Evolutionary conservation across 2,329 filamentous ascomycete species (phyloP).

Genomic region (Colletotrichum cereale): DNA sequence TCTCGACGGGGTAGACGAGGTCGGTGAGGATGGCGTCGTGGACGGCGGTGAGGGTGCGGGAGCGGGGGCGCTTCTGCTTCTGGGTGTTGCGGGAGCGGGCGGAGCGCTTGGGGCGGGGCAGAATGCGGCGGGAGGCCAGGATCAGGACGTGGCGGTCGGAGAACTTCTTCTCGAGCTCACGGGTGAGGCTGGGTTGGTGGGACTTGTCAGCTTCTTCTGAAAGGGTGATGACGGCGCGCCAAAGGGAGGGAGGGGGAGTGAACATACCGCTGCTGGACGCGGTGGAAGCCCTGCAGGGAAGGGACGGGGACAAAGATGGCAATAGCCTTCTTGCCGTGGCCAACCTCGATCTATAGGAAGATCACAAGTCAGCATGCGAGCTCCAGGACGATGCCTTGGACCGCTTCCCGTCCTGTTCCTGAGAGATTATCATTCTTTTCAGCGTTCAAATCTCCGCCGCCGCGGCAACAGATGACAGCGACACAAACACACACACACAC

Average conservation of each 20-base stretch:
- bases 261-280: slow-evolving; percentile 98
- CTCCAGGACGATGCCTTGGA: slow-evolving; percentile 79
- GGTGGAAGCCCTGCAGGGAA: slow-evolving; percentile 98
- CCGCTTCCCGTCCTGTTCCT: slow-evolving; percentile 82
- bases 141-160: slow-evolving; percentile 99
- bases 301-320: slow-evolving; percentile 99
- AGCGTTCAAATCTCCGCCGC: slow-evolving; percentile 43
- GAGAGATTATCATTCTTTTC: slow-evolving; percentile 43
- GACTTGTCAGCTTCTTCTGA: background rate
- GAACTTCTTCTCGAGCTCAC: slow-evolving; percentile 99
- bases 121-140: slow-evolving; percentile 98
- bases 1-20: slow-evolving; percentile 99
- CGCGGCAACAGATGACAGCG: slow-evolving; percentile 23
- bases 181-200: slow-evolving; percentile 83
- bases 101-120: slow-evolving; percentile 98
- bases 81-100: slow-evolving; percentile 95
- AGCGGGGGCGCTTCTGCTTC: slow-evolving; percentile 98
- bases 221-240: background rate
- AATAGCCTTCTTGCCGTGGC: slow-evolving; percentile 99
- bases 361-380: slow-evolving; percentile 80
- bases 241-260: slow-evolving; percentile 15
- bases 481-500: background rate
- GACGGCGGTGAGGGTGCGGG: slow-evolving; percentile 96
- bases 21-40: slow-evolving; percentile 98
- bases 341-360: slow-evolving; percentile 95